Evolutionary conservation across 1,139 yeast genomes (phyloP), one percentile per base, ranked within the genome.

Genomic region (Debaryomyces udenii): DNA sequence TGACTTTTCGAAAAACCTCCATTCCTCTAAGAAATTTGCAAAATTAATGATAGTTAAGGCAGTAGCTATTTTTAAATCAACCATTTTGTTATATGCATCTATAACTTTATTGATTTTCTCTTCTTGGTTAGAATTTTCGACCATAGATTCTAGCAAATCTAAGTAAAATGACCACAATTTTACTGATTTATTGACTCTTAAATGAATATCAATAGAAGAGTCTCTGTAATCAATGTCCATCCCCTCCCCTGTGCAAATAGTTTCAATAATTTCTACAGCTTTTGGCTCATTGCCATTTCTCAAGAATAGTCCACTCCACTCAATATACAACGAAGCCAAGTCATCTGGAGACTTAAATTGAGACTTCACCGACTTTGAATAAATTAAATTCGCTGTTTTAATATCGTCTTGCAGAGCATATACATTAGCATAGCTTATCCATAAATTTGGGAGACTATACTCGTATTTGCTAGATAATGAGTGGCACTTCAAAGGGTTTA

Each of bases 141-240:
- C 75, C 32, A 76, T 66, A 16, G 87, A 76, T 59, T 87, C 95
- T 15, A 85, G 70, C 20, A 88, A 60, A 53, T 89, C 96, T 27
- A 89, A 62, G 55, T 86, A 88, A 47, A 80, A 80, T 6, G 78
- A 65, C 96, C 96, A 90, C 3, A 89, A 61, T 43, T 76, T 78
- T 38, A 69, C 65, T 3, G 87, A 81, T 51, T 79, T 82, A 54
- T 78, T 81, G 3, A 85, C 54, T 18, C 88, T 63, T 24, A 74
- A 66, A 48, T 85, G 89, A 0, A 86, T 78, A 4, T 83, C 67
- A 1, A 72, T 45, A 1, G 66, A 54, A n/a, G 65, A 62, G 49
- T 80, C 81, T 27, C 66, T 62, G 49, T 59, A 75, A 38, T 64
- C 61, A 10, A 73, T 51, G 4, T 54, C 42, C 13, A 45, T 39